phyloP scores from a whole-genome alignment of 2,329 filamentous ascomycete species.

The Stachybotrys chlorohalonatus region DNA sequence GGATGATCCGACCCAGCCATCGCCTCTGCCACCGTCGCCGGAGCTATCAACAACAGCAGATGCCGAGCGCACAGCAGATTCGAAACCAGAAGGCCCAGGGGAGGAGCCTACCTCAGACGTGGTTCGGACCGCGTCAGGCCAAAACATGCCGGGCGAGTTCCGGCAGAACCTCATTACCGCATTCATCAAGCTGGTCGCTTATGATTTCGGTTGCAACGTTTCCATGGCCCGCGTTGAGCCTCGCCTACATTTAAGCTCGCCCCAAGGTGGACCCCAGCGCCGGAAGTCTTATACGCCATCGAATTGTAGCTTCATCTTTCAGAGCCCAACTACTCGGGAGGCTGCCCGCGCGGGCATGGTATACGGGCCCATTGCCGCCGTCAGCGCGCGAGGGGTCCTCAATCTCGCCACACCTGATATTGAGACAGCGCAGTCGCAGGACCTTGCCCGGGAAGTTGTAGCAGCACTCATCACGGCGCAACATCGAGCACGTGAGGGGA shows the following conservation, averaged over 20 bases:
- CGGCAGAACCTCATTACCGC: slow-evolving; percentile 48
- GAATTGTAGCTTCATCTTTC: slow-evolving; percentile 50
- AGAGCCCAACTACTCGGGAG: slow-evolving; percentile 50
- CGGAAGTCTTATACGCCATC: slow-evolving; percentile 49
- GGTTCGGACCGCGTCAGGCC: slow-evolving; percentile 38
- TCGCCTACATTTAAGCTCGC: slow-evolving; percentile 43
- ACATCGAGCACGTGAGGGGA: slow-evolving; percentile 50
- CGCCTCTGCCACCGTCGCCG: slow-evolving; percentile 21
- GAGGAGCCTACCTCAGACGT: slow-evolving; percentile 5
- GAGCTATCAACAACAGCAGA: slow-evolving; percentile 13
- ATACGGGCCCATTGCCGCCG: slow-evolving; percentile 52
- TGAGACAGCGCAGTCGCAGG: slow-evolving; percentile 49
- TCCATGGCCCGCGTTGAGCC: slow-evolving; percentile 48
- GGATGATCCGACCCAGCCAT: slow-evolving; percentile 46
- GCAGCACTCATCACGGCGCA: slow-evolving; percentile 55
- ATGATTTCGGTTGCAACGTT: slow-evolving; percentile 58
- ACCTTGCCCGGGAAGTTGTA: slow-evolving; percentile 52
- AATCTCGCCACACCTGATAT: slow-evolving; percentile 34
- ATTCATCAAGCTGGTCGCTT: slow-evolving; percentile 55
- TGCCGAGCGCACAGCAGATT: slow-evolving; percentile 3
- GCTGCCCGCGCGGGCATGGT: slow-evolving; percentile 49
- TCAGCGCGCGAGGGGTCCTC: slow-evolving; percentile 48
- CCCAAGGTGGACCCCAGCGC: slow-evolving; percentile 15
- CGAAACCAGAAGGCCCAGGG: slow-evolving; percentile 7
- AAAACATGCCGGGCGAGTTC: slow-evolving; percentile 48